These are phyloP conservation scores for Intubia oerlemansii DNA, from an alignment of 2,329 filamentous ascomycete species.

Conservation along the genomic window DNA sequence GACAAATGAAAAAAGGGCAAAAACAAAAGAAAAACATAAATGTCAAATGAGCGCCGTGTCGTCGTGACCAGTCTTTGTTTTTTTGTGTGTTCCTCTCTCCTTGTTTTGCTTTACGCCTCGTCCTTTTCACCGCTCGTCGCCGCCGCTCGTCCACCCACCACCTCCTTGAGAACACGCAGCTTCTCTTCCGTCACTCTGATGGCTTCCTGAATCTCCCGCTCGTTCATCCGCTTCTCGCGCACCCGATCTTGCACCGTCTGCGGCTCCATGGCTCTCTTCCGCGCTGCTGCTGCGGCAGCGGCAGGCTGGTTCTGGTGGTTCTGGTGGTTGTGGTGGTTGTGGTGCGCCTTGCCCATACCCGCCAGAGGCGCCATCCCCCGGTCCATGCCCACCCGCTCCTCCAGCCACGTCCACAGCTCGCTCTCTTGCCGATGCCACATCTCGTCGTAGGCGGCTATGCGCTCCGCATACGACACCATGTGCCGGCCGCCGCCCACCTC, in stretches of 20 bases:
- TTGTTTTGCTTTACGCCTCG: constrained; percentile 1
- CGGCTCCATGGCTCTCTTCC: constrained; percentile 27
- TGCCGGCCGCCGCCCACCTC: background rate
- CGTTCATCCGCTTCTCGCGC: constrained; percentile 39
- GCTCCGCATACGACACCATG: too few species aligned
- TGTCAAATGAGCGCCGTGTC: background rate
- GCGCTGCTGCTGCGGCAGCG: constrained; percentile 9
- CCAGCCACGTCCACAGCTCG: constrained; percentile 83
- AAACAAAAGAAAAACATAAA: background rate
- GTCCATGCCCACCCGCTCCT: constrained; percentile 63
- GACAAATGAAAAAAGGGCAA: background rate
- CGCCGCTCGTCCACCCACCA: too few species aligned
- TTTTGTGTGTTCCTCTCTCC: constrained; percentile 1
- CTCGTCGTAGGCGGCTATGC: constrained; percentile 72
- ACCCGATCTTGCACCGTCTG: constrained; percentile 38
- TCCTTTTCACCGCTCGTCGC: too few species aligned
- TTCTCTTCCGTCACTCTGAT: constrained; percentile 76
- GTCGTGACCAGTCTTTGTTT: background rate
- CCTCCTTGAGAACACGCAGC: constrained; percentile 52
- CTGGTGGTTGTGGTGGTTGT: too few species aligned
- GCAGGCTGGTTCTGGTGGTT: background rate
- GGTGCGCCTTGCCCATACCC: too few species aligned
- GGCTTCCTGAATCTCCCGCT: constrained; percentile 56
- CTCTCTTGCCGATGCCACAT: constrained; percentile 79
- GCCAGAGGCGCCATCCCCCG: constrained; percentile 17